A percentile compares a stretch with the other conserved stretches of the same genome.
These are phyloP conservation scores for Royoungia palumana DNA, from an alignment of 768 basidiomycete species.

Conservation along the genomic window DNA sequence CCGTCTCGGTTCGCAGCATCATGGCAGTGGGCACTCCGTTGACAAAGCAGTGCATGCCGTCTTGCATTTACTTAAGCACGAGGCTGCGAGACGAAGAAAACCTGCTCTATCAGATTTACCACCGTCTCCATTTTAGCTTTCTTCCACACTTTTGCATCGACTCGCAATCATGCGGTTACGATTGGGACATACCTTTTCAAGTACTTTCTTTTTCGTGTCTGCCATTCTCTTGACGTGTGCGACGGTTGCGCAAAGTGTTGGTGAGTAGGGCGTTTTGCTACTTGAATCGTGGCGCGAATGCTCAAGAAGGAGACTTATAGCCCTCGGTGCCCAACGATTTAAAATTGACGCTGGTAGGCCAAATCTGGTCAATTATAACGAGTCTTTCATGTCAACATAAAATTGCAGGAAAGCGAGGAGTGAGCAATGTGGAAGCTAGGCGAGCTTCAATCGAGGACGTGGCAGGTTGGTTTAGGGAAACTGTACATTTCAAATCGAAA, in stretches of 20 bases:
- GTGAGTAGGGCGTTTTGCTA: slow-evolving; percentile 4
- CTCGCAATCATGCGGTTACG: slow-evolving; percentile 5
- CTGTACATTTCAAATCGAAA: too few species aligned
- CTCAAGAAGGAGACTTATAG: slow-evolving; percentile 12
- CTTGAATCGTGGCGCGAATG: background rate
- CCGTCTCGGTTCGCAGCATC: too few species aligned
- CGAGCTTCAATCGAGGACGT: too few species aligned
- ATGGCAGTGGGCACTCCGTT: too few species aligned
- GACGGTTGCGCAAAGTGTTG: slow-evolving; percentile 5
- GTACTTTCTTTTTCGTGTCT: background rate
- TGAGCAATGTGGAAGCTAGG: too few species aligned
- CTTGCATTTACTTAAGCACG: too few species aligned
- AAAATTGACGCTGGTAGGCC: slow-evolving; percentile 4
- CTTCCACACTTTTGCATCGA: background rate
- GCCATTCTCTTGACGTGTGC: slow-evolving; percentile 5
- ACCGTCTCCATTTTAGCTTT: background rate
- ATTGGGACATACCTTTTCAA: background rate
- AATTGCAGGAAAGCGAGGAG: background rate
- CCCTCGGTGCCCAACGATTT: background rate
- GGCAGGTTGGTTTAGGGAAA: too few species aligned
- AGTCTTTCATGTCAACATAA: background rate
- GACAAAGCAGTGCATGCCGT: too few species aligned
- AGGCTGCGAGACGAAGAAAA: background rate
- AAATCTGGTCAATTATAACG: background rate
- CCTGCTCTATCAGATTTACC: background rate